Evolutionary conservation across 139 green algal species (phyloP).

Genomic region (Parachlorella kessleri): DNA sequence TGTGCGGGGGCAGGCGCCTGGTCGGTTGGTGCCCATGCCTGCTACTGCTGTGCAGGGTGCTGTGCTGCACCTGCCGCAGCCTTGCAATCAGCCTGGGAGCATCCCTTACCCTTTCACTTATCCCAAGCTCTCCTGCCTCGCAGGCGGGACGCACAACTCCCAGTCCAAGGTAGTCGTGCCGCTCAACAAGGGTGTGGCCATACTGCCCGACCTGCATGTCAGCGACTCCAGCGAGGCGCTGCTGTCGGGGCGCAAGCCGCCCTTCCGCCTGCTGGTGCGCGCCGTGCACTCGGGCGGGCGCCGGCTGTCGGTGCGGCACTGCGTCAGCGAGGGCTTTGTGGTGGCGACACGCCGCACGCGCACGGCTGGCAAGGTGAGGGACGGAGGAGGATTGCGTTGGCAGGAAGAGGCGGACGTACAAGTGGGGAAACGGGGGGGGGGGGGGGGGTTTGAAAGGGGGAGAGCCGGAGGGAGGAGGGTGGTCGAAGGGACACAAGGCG

Average conservation of each 20-base stretch:
- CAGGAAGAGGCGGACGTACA: too few species aligned
- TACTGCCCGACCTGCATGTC: constrained; percentile 69
- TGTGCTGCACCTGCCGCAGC: background rate
- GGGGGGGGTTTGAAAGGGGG: too few species aligned
- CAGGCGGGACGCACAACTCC: constrained; percentile 16
- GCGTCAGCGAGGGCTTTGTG: constrained; percentile 84
- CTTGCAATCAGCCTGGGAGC: background rate
- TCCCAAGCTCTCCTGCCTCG: too few species aligned
- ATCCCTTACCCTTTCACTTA: background rate
- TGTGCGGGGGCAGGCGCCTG: too few species aligned
- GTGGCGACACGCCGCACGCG: constrained; percentile 79
- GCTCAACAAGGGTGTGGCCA: constrained; percentile 52
- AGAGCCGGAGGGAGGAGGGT: too few species aligned
- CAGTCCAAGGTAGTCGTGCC: constrained; percentile 36
- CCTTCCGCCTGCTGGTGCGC: constrained; percentile 82
- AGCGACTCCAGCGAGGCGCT: constrained; percentile 87
- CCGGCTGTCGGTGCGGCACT: constrained; percentile 55
- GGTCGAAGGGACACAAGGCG: too few species aligned
- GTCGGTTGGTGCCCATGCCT: too few species aligned
- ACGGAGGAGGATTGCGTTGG: background rate
- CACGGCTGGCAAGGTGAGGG: constrained; percentile 73
- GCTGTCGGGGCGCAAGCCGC: constrained; percentile 86
- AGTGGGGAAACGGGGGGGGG: too few species aligned
- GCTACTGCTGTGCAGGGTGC: too few species aligned
- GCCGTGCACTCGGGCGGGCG: constrained; percentile 33